A percentile compares a stretch with the other conserved stretches of the same genome.
phyloP scores from a whole-genome alignment of 371 early-diverging fungal genomes.

The Actinomortierella wolfii region DNA sequence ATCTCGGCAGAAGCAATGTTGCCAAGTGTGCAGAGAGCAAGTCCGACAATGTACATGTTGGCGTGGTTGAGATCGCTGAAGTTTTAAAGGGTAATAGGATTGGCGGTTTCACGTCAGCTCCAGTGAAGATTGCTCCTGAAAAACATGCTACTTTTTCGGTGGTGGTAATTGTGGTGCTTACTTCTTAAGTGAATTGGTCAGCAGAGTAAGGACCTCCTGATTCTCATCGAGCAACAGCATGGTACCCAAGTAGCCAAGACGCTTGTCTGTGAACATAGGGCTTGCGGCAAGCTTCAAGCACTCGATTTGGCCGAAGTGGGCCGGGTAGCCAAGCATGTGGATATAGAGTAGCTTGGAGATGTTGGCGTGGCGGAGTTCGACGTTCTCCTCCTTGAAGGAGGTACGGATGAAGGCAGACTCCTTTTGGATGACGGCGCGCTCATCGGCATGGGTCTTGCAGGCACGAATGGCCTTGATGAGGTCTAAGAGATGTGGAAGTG shows the following conservation, averaged over 20 bases:
- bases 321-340: conserved; percentile 97
- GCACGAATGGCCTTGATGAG: conserved; percentile 95
- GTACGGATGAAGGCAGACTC: conserved; percentile 97
- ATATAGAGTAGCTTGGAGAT: conserved; percentile 96
- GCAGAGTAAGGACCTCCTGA: conserved; percentile 92
- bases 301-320: conserved; percentile 98
- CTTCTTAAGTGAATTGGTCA: conserved; percentile 97
- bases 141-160: not conserved
- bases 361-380: conserved; percentile 85
- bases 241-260: conserved; percentile 96
- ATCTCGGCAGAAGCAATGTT: conserved; percentile 95
- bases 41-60: conserved; percentile 95
- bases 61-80: conserved; percentile 90
- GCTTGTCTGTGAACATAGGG: conserved; percentile 92
- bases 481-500: conserved; percentile 54
- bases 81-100: not conserved
- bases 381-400: conserved; percentile 89
- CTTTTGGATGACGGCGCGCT: conserved; percentile 94
- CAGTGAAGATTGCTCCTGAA: not conserved
- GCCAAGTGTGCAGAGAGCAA: conserved; percentile 95
- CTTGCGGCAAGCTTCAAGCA: conserved; percentile 96
- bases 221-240: conserved; percentile 97
- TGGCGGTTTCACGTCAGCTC: not conserved
- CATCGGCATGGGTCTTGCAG: conserved; percentile 98
- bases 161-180: conserved; percentile 42